phyloP scores from a whole-genome alignment of 1,284 basidiomycete genomes.

The Fereydounia khargensis region DNA sequence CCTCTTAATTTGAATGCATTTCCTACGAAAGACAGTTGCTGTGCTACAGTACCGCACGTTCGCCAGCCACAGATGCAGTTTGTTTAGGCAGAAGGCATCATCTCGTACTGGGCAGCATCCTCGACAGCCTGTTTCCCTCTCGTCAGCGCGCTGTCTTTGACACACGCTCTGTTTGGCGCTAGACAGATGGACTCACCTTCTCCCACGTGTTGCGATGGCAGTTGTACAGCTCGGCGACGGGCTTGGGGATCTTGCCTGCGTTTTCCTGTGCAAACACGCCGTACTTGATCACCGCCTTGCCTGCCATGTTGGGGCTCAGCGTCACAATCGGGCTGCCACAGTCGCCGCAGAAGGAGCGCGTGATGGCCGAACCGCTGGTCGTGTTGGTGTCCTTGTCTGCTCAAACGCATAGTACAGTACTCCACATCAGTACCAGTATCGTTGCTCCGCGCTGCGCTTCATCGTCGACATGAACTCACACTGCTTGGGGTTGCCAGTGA shows the following conservation, averaged over 20 bases:
- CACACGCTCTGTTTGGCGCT: no score
- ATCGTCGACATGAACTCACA: slow-evolving; percentile 5
- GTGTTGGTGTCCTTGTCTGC: slow-evolving; percentile 8
- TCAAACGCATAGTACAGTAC: neutral
- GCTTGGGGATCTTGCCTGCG: slow-evolving; percentile 3
- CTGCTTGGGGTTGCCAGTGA: slow-evolving; percentile 10
- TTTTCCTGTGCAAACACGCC: slow-evolving; percentile 13
- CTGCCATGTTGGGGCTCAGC: slow-evolving; percentile 1
- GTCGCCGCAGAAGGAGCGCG: slow-evolving; percentile 10
- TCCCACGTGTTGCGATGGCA: slow-evolving; percentile 16
- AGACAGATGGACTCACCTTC: neutral
- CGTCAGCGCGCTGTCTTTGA: no score
- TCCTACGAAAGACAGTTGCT: no score
- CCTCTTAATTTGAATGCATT: no score
- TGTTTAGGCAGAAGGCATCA: no score
- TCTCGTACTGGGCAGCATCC: neutral
- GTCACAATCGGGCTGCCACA: slow-evolving; percentile 12
- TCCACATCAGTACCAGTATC: neutral
- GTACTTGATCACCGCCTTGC: slow-evolving; percentile 18
- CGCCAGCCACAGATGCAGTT: no score
- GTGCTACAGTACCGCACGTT: no score
- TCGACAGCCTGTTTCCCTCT: neutral
- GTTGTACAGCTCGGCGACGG: slow-evolving; percentile 8
- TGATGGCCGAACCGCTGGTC: slow-evolving; percentile 6
- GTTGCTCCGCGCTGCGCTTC: no score